Conservation (phyloP, 257 asterid genomes). For the Nicotiana tabacum region DNA sequence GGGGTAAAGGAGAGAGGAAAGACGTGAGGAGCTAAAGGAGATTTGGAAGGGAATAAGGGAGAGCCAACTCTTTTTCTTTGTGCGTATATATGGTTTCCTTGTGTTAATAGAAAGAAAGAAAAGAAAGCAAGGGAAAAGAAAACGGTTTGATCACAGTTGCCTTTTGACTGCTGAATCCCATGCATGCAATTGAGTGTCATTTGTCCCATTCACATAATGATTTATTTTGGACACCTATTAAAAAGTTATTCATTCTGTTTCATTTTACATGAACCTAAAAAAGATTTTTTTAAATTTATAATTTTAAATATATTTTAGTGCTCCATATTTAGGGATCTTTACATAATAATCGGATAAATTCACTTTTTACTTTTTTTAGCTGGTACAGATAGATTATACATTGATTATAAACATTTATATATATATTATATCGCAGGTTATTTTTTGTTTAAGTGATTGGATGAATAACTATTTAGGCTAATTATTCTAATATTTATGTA, state of each 20-base stretch:
- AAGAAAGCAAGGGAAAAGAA: background rate
- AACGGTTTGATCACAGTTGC: constrained; percentile 7
- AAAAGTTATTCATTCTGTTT: background rate
- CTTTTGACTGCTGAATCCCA: constrained; percentile 12
- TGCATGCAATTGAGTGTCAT: constrained; percentile 3
- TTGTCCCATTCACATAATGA: background rate
- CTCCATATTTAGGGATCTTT: too few relatives aligned
- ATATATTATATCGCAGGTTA: too few relatives aligned
- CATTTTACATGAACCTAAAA: background rate
- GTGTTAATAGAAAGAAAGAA: background rate
- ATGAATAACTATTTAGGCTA: too few relatives aligned
- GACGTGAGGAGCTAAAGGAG: background rate
- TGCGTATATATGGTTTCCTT: background rate
- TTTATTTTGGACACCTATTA: background rate
- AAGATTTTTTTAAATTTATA: too few relatives aligned
- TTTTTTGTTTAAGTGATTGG: too few relatives aligned
- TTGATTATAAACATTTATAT: too few relatives aligned
- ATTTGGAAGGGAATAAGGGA: background rate
- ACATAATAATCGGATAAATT: too few relatives aligned
- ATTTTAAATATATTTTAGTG: too few relatives aligned
- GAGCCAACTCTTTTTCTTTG: constrained; percentile 1
- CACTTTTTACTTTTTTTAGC: too few relatives aligned
- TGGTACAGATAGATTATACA: too few relatives aligned
- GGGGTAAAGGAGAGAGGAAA: background rate
- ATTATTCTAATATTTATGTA: background rate